These are phyloP conservation scores for Pharus latifolius DNA, from an alignment of 176 grass and related monocot genomes.

Conservation along the genomic window DNA sequence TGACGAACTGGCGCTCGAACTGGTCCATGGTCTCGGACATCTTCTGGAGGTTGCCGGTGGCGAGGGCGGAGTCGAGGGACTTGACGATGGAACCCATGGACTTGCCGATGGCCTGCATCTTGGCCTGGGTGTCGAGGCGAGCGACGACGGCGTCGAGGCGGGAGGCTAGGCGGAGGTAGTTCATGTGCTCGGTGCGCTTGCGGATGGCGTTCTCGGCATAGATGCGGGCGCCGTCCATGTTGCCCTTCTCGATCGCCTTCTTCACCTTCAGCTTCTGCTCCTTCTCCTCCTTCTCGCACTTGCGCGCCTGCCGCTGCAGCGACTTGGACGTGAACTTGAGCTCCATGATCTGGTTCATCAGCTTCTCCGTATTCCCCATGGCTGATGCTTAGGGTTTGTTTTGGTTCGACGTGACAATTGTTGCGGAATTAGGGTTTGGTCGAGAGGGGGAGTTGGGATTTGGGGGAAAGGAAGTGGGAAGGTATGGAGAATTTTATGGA, in stretches of 20 bases:
- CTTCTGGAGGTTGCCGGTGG: constrained; percentile 83
- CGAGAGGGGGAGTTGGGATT: too few relatives aligned
- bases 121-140: constrained; percentile 91
- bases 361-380: constrained; percentile 95
- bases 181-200: constrained; percentile 95
- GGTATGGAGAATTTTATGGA: too few relatives aligned
- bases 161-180: constrained; percentile 85
- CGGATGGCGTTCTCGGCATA: constrained; percentile 98
- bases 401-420: too few relatives aligned
- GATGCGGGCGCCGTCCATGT: constrained; percentile 91
- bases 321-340: constrained; percentile 93
- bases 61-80: constrained; percentile 71
- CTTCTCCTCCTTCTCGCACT: constrained; percentile 99
- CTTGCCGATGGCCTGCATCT: constrained; percentile 96
- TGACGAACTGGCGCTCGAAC: constrained; percentile 86
- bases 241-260: constrained; percentile 98
- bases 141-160: constrained; percentile 94
- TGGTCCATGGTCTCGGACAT: constrained; percentile 98
- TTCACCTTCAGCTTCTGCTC: constrained; percentile 95
- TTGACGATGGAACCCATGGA: constrained; percentile 86
- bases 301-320: constrained; percentile 84
- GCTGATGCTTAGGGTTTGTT: neutral
- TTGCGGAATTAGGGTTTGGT: too few relatives aligned
- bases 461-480: too few relatives aligned
- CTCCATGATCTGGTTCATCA: constrained; percentile 97